Evolutionary conservation across 1,284 basidiomycete species (phyloP), one percentile per base, ranked within the genome.

Genomic region (Retiboletus flavoniger): DNA sequence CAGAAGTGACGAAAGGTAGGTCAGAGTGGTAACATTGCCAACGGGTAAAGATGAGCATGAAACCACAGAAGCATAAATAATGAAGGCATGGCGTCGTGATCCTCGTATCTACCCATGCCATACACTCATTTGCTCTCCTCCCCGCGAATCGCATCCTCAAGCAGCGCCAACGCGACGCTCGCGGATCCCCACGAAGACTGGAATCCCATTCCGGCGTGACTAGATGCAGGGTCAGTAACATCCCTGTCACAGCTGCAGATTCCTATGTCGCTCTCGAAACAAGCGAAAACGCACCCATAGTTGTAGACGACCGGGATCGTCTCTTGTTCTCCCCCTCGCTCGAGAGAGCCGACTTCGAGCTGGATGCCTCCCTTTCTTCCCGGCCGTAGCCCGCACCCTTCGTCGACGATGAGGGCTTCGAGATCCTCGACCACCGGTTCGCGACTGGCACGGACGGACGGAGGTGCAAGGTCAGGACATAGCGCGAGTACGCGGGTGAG

Each of bases 151-250:
- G 78, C 77, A 19, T 72, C 70, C 53, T 84, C 76, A 50, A 90
- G 67, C 14, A 90, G 65, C n/a, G 75, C 71, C 3, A 83, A 62
- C 0, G 80, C 85, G 14, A 78, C 73, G 26, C 74, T 72, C 2
- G 88, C 87, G 0, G 83, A 84, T 2, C 84, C 88, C 85, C 87
- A 90, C 0, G 85, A 87, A n/a, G 80, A 75, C 60, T 88, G 85
- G 63, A 82, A 90, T 4, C 89, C 88, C 56, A 80, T 79, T 4
- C 85, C 81, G n/a, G 80, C 80, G 60, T 81, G 80, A 35, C 79
- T 82, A 45, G 9, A 36, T 4, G 32, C 29, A 1, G 19, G 7
- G 45, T 64, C 31, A 52, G 44, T 29, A 32, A 49, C 36, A 29
- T 21, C 19, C 19, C 17, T 17, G 14, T 28, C 17, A 34, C 5